These are phyloP conservation scores for Pholiota molesta DNA, from an alignment of 768 basidiomycete species.

Conservation along the genomic window DNA sequence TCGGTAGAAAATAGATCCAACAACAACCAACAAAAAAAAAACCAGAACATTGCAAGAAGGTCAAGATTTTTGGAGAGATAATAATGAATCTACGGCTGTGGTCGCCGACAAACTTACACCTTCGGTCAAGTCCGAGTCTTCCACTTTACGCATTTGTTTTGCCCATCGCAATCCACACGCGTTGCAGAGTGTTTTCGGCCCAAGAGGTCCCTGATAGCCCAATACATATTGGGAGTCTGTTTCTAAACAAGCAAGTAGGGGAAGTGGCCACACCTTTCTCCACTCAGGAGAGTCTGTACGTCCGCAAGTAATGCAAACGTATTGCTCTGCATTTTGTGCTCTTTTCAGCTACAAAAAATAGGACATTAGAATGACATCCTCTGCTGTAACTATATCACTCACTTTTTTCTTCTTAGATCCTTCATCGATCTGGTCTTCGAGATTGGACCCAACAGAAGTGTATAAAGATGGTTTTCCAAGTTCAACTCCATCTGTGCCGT, in stretches of 20 bases:
- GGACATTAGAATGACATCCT: neutral
- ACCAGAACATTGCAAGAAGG: neutral
- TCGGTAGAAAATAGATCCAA: too few species aligned
- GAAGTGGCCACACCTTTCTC: constrained; percentile 65
- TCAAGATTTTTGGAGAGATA: neutral
- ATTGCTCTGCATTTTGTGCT: constrained; percentile 57
- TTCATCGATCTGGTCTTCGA: constrained; percentile 53
- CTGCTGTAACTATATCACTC: constrained; percentile 2
- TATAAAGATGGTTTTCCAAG: constrained; percentile 16
- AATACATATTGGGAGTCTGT: constrained; percentile 2
- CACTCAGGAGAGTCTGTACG: constrained; percentile 97
- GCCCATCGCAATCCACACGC: constrained; percentile 96
- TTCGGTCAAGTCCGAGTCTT: constrained; percentile 28
- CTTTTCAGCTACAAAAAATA: constrained; percentile 45
- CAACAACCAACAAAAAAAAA: too few species aligned
- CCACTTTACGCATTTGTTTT: constrained; percentile 55
- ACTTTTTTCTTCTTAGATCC: constrained; percentile 69
- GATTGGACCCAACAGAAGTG: constrained; percentile 11
- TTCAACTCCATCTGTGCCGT: constrained; percentile 5
- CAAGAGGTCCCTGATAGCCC: constrained; percentile 73
- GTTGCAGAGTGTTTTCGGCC: constrained; percentile 98
- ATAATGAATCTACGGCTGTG: neutral
- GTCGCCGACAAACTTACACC: neutral
- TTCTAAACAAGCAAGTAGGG: too few species aligned
- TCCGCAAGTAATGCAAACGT: constrained; percentile 92